These are phyloP conservation scores for Boletus coccyginus DNA, from an alignment of 768 basidiomycete species.

Conservation along the genomic window DNA sequence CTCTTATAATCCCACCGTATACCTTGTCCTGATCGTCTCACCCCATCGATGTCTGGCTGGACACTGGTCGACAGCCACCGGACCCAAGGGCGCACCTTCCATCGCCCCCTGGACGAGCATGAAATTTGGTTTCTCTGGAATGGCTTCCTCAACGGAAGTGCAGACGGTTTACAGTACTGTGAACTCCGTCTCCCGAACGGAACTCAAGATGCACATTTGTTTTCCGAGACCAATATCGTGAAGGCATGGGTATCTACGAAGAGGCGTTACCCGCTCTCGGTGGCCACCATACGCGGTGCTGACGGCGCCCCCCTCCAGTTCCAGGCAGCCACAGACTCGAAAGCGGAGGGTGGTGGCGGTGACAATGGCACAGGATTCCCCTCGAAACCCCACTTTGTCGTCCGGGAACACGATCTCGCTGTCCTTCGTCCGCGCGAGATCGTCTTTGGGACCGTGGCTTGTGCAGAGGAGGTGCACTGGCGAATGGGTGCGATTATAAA, in stretches of 20 bases:
- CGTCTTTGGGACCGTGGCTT: slow-evolving; percentile 30
- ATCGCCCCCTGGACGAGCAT: slow-evolving; percentile 38
- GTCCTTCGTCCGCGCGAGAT: slow-evolving; percentile 39
- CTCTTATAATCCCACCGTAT: neutral
- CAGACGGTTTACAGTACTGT: slow-evolving; percentile 41
- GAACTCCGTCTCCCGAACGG: slow-evolving; percentile 27
- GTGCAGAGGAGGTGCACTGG: slow-evolving; percentile 33
- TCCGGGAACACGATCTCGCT: slow-evolving; percentile 37
- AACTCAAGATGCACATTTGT: slow-evolving; percentile 18
- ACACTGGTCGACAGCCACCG: slow-evolving; percentile 3
- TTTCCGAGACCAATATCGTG: slow-evolving; percentile 34
- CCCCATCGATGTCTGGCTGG: slow-evolving; percentile 11
- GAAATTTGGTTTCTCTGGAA: slow-evolving; percentile 46
- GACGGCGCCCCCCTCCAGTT: neutral
- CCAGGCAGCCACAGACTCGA: neutral
- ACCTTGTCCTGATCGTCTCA: neutral
- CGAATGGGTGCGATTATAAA: slow-evolving; percentile 31
- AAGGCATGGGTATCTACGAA: slow-evolving; percentile 49
- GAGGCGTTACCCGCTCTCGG: slow-evolving; percentile 48
- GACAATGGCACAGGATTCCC: neutral
- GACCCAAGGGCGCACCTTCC: slow-evolving; percentile 16
- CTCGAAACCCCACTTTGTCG: slow-evolving; percentile 34
- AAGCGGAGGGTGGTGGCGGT: neutral
- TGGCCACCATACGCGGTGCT: slow-evolving; percentile 33
- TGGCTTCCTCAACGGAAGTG: slow-evolving; percentile 39